Base-by-base conservation (phyloP, 371 early-diverging fungal genomes). In the Fennellomyces sp. region DNA sequence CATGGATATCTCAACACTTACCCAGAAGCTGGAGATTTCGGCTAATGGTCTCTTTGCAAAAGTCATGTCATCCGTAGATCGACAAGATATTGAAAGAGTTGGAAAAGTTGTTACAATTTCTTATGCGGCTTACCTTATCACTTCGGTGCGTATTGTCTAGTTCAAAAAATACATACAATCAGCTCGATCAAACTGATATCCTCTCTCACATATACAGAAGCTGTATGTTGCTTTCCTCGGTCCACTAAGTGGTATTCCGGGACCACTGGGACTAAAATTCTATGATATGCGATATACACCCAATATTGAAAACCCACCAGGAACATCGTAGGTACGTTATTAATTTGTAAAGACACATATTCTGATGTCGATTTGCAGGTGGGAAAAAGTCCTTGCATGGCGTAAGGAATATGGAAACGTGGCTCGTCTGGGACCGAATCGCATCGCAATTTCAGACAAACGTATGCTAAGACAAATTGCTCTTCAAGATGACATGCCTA, bases 201-300 rank as follows among this genome's bases (percentile, higher is more conserved):
- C 35, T 33, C 35, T 33, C 13, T 33, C 13, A 33, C 35, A 33
- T 33, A 33, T n/a, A 49, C 25, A 76, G 76, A 69, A 67, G 55
- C 19, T 70, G 10, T 70, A 76, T 42, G 57, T 59, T 12, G 76
- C 56, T 10, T 70, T 68, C 45, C 58, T 76, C 23, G 76, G 76
- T 12, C 68, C 73, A 3, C 45, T 76, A 2, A 59, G 63, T 27
- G 27, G 47, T 19, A 26, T 73, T 21, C 73, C 73, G 15, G 77
- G 77, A 15, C 77, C 77, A 1, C 60, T 73, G 15, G 19, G 50
- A 13, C 23, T 58, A 13, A 58, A 45, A 23, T 66, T 75, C 27
- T 31, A 63, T 35, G 47, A 52, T 25, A 5, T 64, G 25, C 67
- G 61, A 7, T 49, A 38, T 7, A 8, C 54, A 19, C 10, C 56